Evolutionary conservation across 768 basidiomycete species (phyloP).

Genomic region (Dendrothele bispora): DNA sequence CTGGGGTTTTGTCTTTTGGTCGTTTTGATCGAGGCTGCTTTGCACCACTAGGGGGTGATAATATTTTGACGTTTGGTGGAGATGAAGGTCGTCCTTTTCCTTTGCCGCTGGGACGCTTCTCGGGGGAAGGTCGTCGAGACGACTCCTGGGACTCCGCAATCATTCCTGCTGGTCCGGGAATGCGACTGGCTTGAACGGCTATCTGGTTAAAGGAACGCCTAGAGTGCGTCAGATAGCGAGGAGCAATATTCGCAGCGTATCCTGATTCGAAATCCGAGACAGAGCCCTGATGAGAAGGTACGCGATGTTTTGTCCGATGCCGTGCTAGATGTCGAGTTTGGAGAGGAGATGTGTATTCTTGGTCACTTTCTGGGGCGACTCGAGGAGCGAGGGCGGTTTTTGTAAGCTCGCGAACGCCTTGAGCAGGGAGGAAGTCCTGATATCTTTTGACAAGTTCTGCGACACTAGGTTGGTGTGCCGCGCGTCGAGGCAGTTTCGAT

Average conservation of each 20-base stretch:
- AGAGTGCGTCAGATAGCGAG: conserved; percentile 62
- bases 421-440: conserved; percentile 73
- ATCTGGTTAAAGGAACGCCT: conserved; percentile 43
- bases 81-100: conserved; percentile 46
- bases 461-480: conserved; percentile 60
- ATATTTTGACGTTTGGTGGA: conserved; percentile 32
- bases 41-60: conserved; percentile 31
- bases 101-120: conserved; percentile 50
- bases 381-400: conserved; percentile 68
- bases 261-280: conserved; percentile 88
- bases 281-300: conserved; percentile 53
- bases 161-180: conserved; percentile 52
- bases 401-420: conserved; percentile 69
- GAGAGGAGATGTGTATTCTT: conserved; percentile 50
- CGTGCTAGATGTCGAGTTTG: conserved; percentile 41
- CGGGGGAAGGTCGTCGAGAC: conserved; percentile 71
- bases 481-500: conserved; percentile 67
- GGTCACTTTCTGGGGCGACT: conserved; percentile 79
- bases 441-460: conserved; percentile 86
- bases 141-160: conserved; percentile 56
- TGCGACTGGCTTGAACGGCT: conserved; percentile 39
- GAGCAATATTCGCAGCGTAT: conserved; percentile 91
- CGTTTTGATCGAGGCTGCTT: conserved; percentile 39
- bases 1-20: conserved; percentile 39
- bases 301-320: conserved; percentile 50